phyloP scores from a whole-genome alignment of 202 grass and related monocot species.

The Zizania palustris region DNA sequence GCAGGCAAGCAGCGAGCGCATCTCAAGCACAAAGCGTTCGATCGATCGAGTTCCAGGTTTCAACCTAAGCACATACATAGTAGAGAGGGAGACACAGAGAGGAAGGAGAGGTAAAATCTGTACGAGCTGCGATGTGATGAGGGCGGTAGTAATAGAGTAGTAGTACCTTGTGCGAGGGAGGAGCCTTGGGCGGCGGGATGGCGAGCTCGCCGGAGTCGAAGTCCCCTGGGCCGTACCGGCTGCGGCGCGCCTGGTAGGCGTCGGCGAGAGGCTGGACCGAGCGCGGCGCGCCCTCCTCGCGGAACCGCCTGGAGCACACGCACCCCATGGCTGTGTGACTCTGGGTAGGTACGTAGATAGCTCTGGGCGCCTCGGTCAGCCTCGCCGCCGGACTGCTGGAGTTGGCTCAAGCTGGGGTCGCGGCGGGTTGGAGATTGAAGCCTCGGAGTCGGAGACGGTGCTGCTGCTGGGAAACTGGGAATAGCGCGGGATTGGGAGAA shows the following conservation, averaged over 20 bases:
- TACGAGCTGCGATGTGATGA: not conserved
- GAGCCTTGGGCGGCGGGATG: constrained; percentile 55
- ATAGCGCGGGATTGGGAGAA: not conserved
- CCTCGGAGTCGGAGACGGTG: no score
- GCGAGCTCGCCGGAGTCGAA: constrained; percentile 77
- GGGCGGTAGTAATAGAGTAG: not conserved
- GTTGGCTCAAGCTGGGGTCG: not conserved
- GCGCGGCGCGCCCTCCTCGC: constrained; percentile 7
- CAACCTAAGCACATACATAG: not conserved
- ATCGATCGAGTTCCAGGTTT: not conserved
- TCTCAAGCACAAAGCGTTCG: not conserved
- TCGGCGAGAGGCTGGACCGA: constrained; percentile 16
- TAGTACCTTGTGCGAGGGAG: constrained; percentile 36
- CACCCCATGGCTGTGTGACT: constrained; percentile 53
- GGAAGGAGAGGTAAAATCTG: not conserved
- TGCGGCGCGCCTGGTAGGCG: constrained; percentile 43
- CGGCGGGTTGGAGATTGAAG: not conserved
- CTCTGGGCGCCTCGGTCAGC: not conserved
- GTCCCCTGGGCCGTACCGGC: constrained; percentile 37
- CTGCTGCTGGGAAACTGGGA: no score
- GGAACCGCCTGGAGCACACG: constrained; percentile 47
- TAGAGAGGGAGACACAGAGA: not conserved
- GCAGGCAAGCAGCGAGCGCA: not conserved
- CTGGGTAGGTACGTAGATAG: no score
- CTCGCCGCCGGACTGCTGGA: not conserved